Evolutionary conservation across 306 rosid species (phyloP), one percentile per base, ranked within the genome.

Genomic region (Ormosia emarginata): DNA sequence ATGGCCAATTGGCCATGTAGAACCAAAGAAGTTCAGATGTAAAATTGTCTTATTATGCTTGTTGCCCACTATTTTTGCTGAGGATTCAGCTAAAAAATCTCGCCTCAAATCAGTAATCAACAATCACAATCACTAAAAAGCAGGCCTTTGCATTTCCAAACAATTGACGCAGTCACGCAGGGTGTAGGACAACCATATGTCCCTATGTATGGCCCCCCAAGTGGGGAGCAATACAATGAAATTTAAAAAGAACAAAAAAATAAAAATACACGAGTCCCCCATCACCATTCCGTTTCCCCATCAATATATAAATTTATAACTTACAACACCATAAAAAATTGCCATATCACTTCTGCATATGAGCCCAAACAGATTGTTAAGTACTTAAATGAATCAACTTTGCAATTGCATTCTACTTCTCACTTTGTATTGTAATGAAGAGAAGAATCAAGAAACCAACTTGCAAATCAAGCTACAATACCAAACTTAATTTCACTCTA

Each of bases 381-480:
- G 49, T 40, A 47, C 67, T 71, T 17, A 39, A 65, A 76, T 44
- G 68, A 80, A 86, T 61, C 83, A 56, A 46, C 68, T 39, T 65
- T 11, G 18, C 30, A 34, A 65, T 7, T 71, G 33, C 55, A 69
- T 47, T 39, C 17, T 57, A 47, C 63, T 83, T 46, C 85, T 70
- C 69, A 30, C 71, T 49, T 74, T 53, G 74, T 77, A 63, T 77
- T 68, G 32, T 40, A 49, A 49, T 59, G 49, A 55, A 79, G 37
- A 41, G 39, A 86, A 58, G 69, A 82, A 73, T 78, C 79, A 78
- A 83, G 58, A 86, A 78, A 67, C 80, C 81, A 72, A 29, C 18
- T 71, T 57, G 67, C 10, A 77, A 39, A 39, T 43, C 24, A 55
- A 70, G 61, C 74, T 69, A 67, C 64, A 76, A 47, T 5, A 59